These are phyloP conservation scores for Populus deltoides DNA, from an alignment of 345 rosid genomes.

Conservation along the genomic window DNA sequence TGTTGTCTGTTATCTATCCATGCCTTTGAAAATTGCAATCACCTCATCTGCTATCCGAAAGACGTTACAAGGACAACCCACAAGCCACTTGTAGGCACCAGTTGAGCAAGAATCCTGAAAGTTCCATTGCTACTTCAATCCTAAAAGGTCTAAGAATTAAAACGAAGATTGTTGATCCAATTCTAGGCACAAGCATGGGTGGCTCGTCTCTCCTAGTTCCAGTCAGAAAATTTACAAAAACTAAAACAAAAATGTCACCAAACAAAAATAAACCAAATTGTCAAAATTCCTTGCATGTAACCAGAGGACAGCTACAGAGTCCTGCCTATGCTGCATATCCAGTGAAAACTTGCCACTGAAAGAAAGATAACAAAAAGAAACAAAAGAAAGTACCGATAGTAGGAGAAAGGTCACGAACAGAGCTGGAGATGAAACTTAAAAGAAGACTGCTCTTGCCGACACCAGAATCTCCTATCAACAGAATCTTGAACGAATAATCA, in stretches of 20 bases:
- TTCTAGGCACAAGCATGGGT: background rate
- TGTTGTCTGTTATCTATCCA: background rate
- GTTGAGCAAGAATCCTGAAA: too few relatives aligned
- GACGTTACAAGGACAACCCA: background rate
- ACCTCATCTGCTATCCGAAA: background rate
- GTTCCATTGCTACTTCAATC: too few relatives aligned
- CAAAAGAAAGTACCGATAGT: constrained; percentile 57
- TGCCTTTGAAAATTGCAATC: background rate
- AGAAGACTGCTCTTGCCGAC: constrained; percentile 96
- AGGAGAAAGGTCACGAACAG: constrained; percentile 73
- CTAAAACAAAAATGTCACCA: background rate
- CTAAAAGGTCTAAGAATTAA: background rate
- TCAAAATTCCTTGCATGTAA: background rate
- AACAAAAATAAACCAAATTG: background rate
- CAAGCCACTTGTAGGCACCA: background rate
- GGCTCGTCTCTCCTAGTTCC: background rate
- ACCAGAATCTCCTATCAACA: constrained; percentile 94
- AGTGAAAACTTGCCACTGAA: background rate
- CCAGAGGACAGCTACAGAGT: background rate
- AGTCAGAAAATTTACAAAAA: background rate
- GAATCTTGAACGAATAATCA: constrained; percentile 87
- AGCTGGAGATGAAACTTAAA: constrained; percentile 71
- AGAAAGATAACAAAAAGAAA: background rate
- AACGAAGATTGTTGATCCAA: background rate
- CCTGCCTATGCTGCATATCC: too few relatives aligned